These are phyloP conservation scores for Detonula confervacea DNA, from an alignment of 352 stramenopile genomes.

Conservation along the genomic window DNA sequence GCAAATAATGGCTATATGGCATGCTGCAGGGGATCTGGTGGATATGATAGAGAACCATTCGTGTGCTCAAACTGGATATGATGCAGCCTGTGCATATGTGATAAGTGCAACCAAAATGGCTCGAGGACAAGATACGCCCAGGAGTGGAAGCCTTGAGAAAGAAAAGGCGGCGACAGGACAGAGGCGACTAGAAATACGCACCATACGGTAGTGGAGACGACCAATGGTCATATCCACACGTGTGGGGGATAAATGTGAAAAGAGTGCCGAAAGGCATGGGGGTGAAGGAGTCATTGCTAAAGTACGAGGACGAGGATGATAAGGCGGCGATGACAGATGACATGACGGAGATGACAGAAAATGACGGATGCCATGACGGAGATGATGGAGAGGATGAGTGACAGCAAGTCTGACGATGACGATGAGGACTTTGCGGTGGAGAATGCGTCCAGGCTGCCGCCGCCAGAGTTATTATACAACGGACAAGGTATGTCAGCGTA, in stretches of 20 bases:
- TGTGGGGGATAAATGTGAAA: conserved; percentile 16
- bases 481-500: too few relatives aligned
- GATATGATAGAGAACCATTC: too few relatives aligned
- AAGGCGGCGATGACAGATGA: background rate
- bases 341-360: background rate
- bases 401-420: background rate
- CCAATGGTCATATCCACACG: background rate
- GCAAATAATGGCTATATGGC: too few relatives aligned
- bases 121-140: too few relatives aligned
- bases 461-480: too few relatives aligned
- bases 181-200: background rate
- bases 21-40: too few relatives aligned
- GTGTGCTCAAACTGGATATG: too few relatives aligned
- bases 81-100: too few relatives aligned
- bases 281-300: background rate
- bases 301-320: background rate
- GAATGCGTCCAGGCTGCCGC: background rate
- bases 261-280: too few relatives aligned
- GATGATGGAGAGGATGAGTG: too few relatives aligned
- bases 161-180: background rate
- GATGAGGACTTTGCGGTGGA: conserved; percentile 10
- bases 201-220: background rate
- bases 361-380: background rate
- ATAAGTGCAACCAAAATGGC: too few relatives aligned
- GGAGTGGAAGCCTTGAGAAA: background rate